phyloP scores from a whole-genome alignment of 2,329 filamentous ascomycete species.

The Leptographium wingfieldii region DNA sequence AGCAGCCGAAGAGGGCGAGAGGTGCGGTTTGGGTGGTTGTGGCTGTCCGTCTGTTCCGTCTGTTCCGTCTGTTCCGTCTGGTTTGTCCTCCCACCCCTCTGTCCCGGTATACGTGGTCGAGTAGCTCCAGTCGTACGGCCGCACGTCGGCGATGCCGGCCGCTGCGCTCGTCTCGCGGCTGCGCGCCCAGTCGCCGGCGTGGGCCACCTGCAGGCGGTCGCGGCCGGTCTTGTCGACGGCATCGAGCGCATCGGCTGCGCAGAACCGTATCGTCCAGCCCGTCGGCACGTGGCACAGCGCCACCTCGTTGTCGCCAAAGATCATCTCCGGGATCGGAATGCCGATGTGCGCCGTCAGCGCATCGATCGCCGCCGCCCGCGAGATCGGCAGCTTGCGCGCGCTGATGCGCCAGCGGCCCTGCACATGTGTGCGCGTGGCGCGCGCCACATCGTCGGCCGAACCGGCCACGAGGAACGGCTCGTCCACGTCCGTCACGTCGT shows the following conservation, averaged over 20 bases:
- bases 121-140: slow-evolving; percentile 98
- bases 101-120: slow-evolving; percentile 78
- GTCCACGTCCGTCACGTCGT: slow-evolving; percentile 27
- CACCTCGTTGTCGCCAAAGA: slow-evolving; percentile 90
- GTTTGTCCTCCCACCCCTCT: slow-evolving; percentile 11
- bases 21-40: no score
- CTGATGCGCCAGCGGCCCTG: slow-evolving; percentile 62
- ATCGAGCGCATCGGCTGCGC: slow-evolving; percentile 77
- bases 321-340: slow-evolving; percentile 95
- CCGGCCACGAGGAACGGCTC: slow-evolving; percentile 43
- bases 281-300: slow-evolving; percentile 58
- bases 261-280: slow-evolving; percentile 73
- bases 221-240: slow-evolving; percentile 85
- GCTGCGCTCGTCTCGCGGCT: slow-evolving; percentile 63
- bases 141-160: slow-evolving; percentile 82
- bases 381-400: slow-evolving; percentile 85
- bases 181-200: slow-evolving; percentile 73
- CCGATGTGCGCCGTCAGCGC: slow-evolving; percentile 64
- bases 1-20: neutral
- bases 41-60: neutral
- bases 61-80: no score
- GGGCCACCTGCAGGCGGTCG: slow-evolving; percentile 85
- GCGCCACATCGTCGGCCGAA: slow-evolving; percentile 33
- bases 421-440: slow-evolving; percentile 42
- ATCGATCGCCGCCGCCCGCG: slow-evolving; percentile 83